These are phyloP conservation scores for Aspergillus aculeatus DNA, from an alignment of 2,329 filamentous ascomycete genomes.

Conservation along the genomic window DNA sequence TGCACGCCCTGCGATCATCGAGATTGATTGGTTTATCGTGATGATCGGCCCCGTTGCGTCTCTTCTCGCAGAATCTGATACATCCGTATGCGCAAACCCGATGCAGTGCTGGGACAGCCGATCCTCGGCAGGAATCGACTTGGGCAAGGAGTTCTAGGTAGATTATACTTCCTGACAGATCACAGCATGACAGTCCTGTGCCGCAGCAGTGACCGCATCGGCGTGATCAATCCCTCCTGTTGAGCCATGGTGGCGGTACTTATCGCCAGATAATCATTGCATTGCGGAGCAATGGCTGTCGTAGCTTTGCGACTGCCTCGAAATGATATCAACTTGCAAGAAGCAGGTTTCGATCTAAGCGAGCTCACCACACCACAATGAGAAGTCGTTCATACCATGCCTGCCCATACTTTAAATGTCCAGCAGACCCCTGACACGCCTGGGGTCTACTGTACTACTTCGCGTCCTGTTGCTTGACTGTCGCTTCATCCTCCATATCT, in stretches of 20 bases:
- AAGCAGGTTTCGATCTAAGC: background rate
- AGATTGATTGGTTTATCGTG: background rate
- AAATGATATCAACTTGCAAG: background rate
- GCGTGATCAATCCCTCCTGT: background rate
- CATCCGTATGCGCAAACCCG: background rate
- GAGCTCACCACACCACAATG: background rate
- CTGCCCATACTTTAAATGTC: background rate
- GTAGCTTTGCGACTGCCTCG: background rate
- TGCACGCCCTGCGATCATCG: background rate
- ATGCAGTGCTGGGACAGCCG: background rate
- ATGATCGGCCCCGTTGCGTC: background rate
- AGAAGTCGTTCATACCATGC: background rate
- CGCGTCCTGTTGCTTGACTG: background rate
- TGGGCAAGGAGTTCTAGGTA: background rate
- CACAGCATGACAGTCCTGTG: background rate
- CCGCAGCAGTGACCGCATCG: background rate
- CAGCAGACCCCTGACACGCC: background rate
- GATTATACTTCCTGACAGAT: background rate
- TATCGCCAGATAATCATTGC: background rate
- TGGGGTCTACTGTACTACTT: background rate
- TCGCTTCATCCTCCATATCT: background rate
- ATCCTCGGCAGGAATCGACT: background rate
- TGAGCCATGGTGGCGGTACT: background rate
- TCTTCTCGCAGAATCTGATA: background rate
- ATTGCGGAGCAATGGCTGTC: background rate